Conservation (phyloP, 2,329 filamentous ascomycete species). For the Pestalotiopsis sp. region DNA sequence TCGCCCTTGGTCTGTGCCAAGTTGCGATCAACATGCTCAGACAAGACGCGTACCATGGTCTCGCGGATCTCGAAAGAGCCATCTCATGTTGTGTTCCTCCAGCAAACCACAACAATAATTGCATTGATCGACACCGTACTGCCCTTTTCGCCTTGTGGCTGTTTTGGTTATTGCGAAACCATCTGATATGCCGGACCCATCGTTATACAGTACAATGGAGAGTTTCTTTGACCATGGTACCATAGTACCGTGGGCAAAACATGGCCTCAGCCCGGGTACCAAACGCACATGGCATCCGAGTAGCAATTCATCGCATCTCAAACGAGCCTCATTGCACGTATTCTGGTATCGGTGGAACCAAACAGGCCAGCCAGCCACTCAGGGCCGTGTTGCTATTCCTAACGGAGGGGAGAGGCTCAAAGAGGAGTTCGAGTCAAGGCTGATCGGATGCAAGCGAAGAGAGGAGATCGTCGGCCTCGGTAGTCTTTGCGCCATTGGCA, state of each 20-base stretch:
- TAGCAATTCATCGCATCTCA: background rate
- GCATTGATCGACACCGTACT: background rate
- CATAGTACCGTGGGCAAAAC: background rate
- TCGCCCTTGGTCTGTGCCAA: background rate
- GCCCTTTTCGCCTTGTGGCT: background rate
- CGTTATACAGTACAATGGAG: background rate
- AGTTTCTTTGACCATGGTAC: background rate
- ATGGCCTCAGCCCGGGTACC: background rate
- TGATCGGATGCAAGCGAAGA: background rate
- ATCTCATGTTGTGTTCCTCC: background rate
- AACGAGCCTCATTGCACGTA: background rate
- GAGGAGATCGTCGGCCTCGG: background rate
- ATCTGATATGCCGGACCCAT: background rate
- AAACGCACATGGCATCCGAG: background rate
- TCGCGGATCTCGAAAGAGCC: background rate
- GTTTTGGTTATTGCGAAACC: slow-evolving; percentile 2
- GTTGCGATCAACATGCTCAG: slow-evolving; percentile 1
- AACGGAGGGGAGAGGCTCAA: too few relatives aligned
- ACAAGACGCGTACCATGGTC: slow-evolving; percentile 2
- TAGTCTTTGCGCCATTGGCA: background rate
- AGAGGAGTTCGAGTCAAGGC: background rate
- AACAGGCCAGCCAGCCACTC: too few relatives aligned
- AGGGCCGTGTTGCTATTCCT: too few relatives aligned
- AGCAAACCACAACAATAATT: background rate
- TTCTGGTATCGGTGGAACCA: too few relatives aligned